These are phyloP conservation scores for Xylariaceae sp. DNA, from an alignment of 2,329 filamentous ascomycete species.

Conservation along the genomic window DNA sequence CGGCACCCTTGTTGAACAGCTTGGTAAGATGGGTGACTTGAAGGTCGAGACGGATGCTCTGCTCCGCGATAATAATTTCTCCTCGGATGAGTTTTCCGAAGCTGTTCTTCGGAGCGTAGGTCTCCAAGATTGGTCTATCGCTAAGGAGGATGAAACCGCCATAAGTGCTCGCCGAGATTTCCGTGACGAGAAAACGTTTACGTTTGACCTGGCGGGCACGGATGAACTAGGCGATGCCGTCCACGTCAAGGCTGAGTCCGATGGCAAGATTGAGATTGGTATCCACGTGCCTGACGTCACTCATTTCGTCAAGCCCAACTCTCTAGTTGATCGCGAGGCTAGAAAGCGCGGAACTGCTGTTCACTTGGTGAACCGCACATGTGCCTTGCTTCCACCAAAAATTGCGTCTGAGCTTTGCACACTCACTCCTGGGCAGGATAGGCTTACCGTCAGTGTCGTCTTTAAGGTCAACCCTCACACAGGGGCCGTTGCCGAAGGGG, in stretches of 20 bases:
- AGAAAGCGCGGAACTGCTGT: slow-evolving; percentile 98
- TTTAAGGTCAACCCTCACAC: slow-evolving; percentile 87
- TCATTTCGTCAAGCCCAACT: slow-evolving; percentile 96
- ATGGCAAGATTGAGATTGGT: slow-evolving; percentile 91
- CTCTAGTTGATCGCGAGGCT: slow-evolving; percentile 92
- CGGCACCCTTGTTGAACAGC: slow-evolving; percentile 94
- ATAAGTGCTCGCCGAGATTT: slow-evolving; percentile 85
- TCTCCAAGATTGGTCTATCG: slow-evolving; percentile 88
- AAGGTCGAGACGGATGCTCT: slow-evolving; percentile 98
- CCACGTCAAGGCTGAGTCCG: slow-evolving; percentile 82
- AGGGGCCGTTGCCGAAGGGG: slow-evolving; percentile 79
- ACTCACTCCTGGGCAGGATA: slow-evolving; percentile 83
- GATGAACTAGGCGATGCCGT: slow-evolving; percentile 91
- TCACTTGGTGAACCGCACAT: slow-evolving; percentile 86
- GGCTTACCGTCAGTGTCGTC: slow-evolving; percentile 89
- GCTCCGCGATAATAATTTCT: slow-evolving; percentile 97
- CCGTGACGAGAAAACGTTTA: slow-evolving; percentile 86
- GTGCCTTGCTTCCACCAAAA: slow-evolving; percentile 88
- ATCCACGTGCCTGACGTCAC: slow-evolving; percentile 94
- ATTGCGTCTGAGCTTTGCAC: slow-evolving; percentile 89
- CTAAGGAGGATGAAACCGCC: slow-evolving; percentile 78
- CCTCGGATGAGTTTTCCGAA: slow-evolving; percentile 95
- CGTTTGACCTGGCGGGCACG: slow-evolving; percentile 87
- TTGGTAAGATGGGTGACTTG: slow-evolving; percentile 95
- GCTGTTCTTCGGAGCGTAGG: slow-evolving; percentile 93